Conservation (phyloP, 1,284 basidiomycete species). For the Fistulina hepatica region DNA sequence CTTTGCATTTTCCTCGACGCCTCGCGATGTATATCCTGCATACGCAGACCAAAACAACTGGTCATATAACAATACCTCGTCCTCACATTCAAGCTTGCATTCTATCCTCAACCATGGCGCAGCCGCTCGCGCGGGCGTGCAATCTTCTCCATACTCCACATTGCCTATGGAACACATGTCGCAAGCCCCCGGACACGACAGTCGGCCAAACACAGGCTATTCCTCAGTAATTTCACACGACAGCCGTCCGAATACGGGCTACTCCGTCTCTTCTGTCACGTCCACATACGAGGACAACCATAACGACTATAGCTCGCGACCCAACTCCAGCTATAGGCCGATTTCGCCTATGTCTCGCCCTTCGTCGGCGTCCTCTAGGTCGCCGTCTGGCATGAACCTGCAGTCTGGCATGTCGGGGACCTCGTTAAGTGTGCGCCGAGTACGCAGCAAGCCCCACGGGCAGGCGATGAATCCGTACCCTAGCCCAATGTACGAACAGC, state of each 20-base stretch:
- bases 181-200: constrained; percentile 68
- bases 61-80: constrained; percentile 38
- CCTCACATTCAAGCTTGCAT: constrained; percentile 63
- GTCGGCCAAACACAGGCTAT: constrained; percentile 72
- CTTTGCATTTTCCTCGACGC: constrained; percentile 45
- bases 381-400: constrained; percentile 40
- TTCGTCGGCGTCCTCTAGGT: constrained; percentile 52
- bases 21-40: constrained; percentile 36
- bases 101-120: constrained; percentile 67
- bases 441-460: constrained; percentile 64
- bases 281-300: constrained; percentile 68
- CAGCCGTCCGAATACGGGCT: constrained; percentile 71
- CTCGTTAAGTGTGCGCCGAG: constrained; percentile 59
- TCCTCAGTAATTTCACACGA: constrained; percentile 75
- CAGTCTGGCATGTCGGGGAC: constrained; percentile 37
- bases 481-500: constrained; percentile 65
- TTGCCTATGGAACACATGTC: constrained; percentile 61
- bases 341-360: constrained; percentile 38
- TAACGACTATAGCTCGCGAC: constrained; percentile 66
- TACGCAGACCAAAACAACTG: constrained; percentile 49
- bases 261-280: constrained; percentile 69
- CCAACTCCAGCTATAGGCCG: constrained; percentile 59
- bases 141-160: constrained; percentile 47
- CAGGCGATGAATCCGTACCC: constrained; percentile 78
- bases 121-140: constrained; percentile 33